A percentile compares a stretch with the other conserved stretches of the same genome.
These are phyloP conservation scores for Linderina pennispora DNA, from an alignment of 192 early-diverging fungal species.

Conservation along the genomic window DNA sequence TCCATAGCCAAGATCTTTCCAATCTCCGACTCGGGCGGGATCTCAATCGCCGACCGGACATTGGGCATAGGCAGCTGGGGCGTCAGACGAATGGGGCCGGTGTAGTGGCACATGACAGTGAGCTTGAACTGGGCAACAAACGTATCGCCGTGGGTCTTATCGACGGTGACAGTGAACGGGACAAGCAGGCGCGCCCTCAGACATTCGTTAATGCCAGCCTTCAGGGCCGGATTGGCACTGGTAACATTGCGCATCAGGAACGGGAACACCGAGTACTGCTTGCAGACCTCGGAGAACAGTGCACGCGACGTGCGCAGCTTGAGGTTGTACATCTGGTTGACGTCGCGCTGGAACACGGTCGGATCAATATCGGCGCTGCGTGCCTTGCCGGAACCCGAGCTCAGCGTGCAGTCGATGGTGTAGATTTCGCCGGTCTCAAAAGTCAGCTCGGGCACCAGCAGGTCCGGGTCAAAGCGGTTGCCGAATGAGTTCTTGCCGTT, in stretches of 20 bases:
- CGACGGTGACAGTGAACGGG: slow-evolving; percentile 56
- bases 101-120: slow-evolving; percentile 57
- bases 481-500: slow-evolving; percentile 56
- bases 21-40: slow-evolving; percentile 43
- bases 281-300: slow-evolving; percentile 58
- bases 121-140: slow-evolving; percentile 71
- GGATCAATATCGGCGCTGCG: slow-evolving; percentile 50
- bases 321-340: slow-evolving; percentile 64
- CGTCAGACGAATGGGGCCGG: slow-evolving; percentile 64
- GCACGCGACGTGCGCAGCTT: slow-evolving; percentile 56
- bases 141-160: slow-evolving; percentile 40
- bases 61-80: slow-evolving; percentile 62
- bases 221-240: slow-evolving; percentile 20
- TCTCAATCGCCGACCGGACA: slow-evolving; percentile 62
- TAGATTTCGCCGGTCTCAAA: slow-evolving; percentile 70
- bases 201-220: slow-evolving; percentile 65
- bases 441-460: slow-evolving; percentile 55
- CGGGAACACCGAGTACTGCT: slow-evolving; percentile 65
- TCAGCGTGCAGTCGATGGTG: slow-evolving; percentile 63
- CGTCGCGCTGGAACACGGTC: slow-evolving; percentile 65
- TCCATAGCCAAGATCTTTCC: slow-evolving; percentile 38
- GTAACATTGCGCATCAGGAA: slow-evolving; percentile 55
- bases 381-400: slow-evolving; percentile 55
- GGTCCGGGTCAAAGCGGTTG: slow-evolving; percentile 54
- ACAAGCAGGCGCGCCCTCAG: slow-evolving; percentile 57